A percentile compares a stretch with the other conserved stretches of the same genome.
phyloP scores from a whole-genome alignment of 1,139 yeast genomes.

The Chernovozyma sophiae-reginae region DNA sequence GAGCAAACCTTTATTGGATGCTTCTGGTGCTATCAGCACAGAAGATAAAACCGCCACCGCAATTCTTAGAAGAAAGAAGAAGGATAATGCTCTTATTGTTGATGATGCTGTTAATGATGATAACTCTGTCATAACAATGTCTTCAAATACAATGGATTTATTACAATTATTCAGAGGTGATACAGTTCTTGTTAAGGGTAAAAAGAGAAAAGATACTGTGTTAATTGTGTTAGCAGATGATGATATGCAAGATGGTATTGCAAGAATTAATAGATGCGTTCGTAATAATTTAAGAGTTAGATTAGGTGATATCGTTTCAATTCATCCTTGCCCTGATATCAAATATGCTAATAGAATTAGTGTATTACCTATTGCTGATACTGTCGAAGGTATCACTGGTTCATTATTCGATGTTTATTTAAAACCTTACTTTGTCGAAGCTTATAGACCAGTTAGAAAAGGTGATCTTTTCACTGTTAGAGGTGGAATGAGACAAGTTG shows the following conservation, averaged over 20 bases:
- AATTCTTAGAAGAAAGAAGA: conserved; percentile 94
- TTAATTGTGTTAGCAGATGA: conserved; percentile 94
- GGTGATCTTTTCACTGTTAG: conserved; percentile 95
- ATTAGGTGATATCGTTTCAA: conserved; percentile 84
- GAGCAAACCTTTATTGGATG: conserved; percentile 42
- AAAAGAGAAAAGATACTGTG: conserved; percentile 98
- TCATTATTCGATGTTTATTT: conserved; percentile 94
- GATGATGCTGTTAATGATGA: conserved; percentile 98
- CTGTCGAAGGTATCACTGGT: conserved; percentile 97
- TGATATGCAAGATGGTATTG: conserved; percentile 93
- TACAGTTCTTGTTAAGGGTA: conserved; percentile 94
- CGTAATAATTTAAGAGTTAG: conserved; percentile 93
- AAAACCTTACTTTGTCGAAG: conserved; percentile 98
- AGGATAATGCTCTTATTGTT: conserved; percentile 88
- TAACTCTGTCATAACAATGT: conserved; percentile 92
- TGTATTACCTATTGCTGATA: conserved; percentile 96
- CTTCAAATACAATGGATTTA: conserved; percentile 92
- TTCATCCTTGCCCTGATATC: conserved; percentile 97
- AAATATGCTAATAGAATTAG: conserved; percentile 91
- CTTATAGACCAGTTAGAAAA: conserved; percentile 97
- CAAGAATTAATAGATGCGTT: conserved; percentile 91
- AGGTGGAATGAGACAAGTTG: conserved; percentile 99
- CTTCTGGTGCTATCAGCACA: conserved; percentile 33
- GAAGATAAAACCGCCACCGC: conserved; percentile 97
- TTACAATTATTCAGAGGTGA: conserved; percentile 96